These are phyloP conservation scores for Wickerhamiella australiensis DNA, from an alignment of 805 yeast species.

Conservation along the genomic window DNA sequence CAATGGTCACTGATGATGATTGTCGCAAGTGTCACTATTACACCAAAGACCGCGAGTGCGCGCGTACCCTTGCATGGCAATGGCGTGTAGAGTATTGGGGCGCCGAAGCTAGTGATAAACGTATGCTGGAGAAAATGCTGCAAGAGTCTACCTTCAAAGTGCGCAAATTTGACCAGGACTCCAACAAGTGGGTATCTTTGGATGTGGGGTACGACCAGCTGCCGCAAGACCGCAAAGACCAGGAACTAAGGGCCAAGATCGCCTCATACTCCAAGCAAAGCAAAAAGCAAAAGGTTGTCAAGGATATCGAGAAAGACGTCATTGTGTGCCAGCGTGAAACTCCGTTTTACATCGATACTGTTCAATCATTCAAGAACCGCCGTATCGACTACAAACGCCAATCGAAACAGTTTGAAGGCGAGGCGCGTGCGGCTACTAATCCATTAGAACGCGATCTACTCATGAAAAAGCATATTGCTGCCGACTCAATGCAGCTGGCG, in stretches of 20 bases:
- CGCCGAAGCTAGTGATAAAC: conserved; percentile 80
- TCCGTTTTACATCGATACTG: conserved; percentile 93
- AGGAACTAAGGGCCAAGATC: conserved; percentile 59
- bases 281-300: conserved; percentile 66
- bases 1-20: conserved; percentile 87
- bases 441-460: conserved; percentile 7
- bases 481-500: conserved; percentile 91
- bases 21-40: conserved; percentile 97
- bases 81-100: conserved; percentile 98
- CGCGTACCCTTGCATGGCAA: conserved; percentile 83
- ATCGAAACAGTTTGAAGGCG: conserved; percentile 89
- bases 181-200: conserved; percentile 2
- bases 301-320: conserved; percentile 79
- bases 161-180: conserved; percentile 3
- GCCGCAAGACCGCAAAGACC: conserved; percentile 63
- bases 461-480: conserved; percentile 73
- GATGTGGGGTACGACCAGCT: conserved; percentile 54
- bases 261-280: conserved; percentile 77
- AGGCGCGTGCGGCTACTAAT: conserved; percentile 41
- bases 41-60: conserved; percentile 88
- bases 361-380: conserved; percentile 85
- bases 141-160: conserved; percentile 45
- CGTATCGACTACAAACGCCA: conserved; percentile 90
- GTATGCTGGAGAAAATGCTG: conserved; percentile 74
- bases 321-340: conserved; percentile 95